Conservation (phyloP, 2,329 filamentous ascomycete species). For the Claviceps pusilla region DNA sequence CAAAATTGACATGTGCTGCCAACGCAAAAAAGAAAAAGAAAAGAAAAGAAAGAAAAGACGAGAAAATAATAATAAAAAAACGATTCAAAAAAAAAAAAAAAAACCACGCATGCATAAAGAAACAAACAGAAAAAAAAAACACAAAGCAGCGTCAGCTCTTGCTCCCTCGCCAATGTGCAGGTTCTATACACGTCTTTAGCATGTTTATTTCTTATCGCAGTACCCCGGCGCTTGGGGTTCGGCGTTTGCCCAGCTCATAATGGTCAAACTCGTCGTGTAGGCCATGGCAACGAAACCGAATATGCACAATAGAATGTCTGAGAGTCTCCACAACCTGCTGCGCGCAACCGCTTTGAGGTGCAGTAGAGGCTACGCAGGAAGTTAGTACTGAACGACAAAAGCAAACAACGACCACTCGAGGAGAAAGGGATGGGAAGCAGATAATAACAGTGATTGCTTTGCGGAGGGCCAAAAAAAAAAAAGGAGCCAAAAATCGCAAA, state of each 20-base stretch:
- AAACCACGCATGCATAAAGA: no score
- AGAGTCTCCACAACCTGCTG: slow-evolving; percentile 48
- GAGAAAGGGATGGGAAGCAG: no score
- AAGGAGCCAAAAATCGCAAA: neutral
- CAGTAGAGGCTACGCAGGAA: slow-evolving; percentile 55
- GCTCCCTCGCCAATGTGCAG: neutral
- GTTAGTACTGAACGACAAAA: slow-evolving; percentile 16
- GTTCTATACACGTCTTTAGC: neutral
- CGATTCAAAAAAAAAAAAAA: neutral
- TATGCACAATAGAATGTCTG: slow-evolving; percentile 62
- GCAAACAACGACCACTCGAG: no score
- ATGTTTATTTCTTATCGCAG: slow-evolving; percentile 28
- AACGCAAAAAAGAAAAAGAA: neutral
- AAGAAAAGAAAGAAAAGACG: neutral
- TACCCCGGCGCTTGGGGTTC: slow-evolving; percentile 35
- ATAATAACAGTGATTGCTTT: no score
- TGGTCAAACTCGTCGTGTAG: slow-evolving; percentile 78
- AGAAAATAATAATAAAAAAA: neutral
- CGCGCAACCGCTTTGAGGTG: slow-evolving; percentile 71
- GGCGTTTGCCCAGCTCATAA: slow-evolving; percentile 69
- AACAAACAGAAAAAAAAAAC: no score
- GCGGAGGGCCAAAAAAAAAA: neutral
- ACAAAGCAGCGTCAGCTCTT: neutral
- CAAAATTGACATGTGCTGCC: neutral
- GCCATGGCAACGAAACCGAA: slow-evolving; percentile 79